These are phyloP conservation scores for Mycena venus DNA, from an alignment of 768 basidiomycete species.

Conservation along the genomic window DNA sequence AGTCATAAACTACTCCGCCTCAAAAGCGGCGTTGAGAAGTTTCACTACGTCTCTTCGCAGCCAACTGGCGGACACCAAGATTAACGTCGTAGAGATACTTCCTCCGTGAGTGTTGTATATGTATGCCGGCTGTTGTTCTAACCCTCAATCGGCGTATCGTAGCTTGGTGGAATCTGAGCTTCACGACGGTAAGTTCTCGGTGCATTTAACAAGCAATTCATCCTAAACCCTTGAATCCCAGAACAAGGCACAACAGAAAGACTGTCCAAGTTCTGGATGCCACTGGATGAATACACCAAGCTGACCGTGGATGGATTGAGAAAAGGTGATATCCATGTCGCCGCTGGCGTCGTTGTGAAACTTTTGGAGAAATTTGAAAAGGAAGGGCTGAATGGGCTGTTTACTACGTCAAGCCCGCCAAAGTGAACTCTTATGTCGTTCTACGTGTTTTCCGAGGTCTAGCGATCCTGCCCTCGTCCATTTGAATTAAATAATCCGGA, in stretches of 20 bases:
- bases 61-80: constrained; percentile 62
- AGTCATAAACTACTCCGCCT: constrained; percentile 66
- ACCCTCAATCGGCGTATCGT: background rate
- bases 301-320: constrained; percentile 51
- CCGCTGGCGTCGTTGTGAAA: background rate
- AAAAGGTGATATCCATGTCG: constrained; percentile 39
- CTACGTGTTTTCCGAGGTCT: too few species aligned
- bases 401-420: too few species aligned
- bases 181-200: constrained; percentile 61
- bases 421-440: too few species aligned
- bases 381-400: background rate
- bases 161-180: constrained; percentile 74
- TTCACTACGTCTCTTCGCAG: constrained; percentile 60
- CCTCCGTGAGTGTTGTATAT: constrained; percentile 62
- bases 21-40: constrained; percentile 70
- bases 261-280: constrained; percentile 69
- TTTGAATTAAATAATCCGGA: too few species aligned
- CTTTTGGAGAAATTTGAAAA: background rate
- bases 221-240: constrained; percentile 34
- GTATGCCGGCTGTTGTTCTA: background rate
- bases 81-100: constrained; percentile 68
- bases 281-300: constrained; percentile 60
- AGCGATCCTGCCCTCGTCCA: too few species aligned
- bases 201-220: background rate
- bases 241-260: constrained; percentile 64